These are phyloP conservation scores for Starmerella sirachaensis DNA, from an alignment of 805 yeast genomes.

Conservation along the genomic window DNA sequence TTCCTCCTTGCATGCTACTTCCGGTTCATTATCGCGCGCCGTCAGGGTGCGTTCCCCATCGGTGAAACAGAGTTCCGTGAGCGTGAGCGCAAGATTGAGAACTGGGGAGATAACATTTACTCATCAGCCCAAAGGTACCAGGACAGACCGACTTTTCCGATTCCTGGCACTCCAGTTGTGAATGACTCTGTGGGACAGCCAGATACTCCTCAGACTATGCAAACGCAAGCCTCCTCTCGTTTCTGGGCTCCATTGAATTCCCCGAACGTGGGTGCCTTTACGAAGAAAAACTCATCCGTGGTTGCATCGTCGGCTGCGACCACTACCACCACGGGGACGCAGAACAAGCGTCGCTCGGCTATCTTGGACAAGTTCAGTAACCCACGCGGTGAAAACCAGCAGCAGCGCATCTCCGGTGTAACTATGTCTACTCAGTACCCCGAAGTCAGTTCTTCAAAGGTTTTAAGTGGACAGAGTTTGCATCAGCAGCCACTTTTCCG, in stretches of 20 bases:
- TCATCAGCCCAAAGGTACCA: slow-evolving; percentile 26
- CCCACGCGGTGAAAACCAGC: slow-evolving; percentile 7
- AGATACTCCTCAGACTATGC: no score
- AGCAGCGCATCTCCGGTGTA: slow-evolving; percentile 18
- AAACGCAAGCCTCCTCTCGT: no score
- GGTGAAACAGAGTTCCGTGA: slow-evolving; percentile 46
- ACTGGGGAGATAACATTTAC: slow-evolving; percentile 66
- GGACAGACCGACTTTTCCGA: slow-evolving; percentile 21
- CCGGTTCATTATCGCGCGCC: slow-evolving; percentile 67
- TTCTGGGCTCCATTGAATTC: no score
- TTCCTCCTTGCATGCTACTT: slow-evolving; percentile 81
- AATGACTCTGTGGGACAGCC: no score
- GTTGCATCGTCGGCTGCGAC: no score
- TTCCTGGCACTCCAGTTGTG: slow-evolving; percentile 3
- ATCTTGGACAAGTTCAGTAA: slow-evolving; percentile 19
- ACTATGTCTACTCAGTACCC: slow-evolving; percentile 29
- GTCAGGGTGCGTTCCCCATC: slow-evolving; percentile 65
- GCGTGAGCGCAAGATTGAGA: slow-evolving; percentile 59
- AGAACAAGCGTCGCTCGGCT: slow-evolving; percentile 16
- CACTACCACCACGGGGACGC: background rate
- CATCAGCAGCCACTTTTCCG: slow-evolving; percentile 23
- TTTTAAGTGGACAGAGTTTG: slow-evolving; percentile 27
- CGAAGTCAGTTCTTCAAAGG: slow-evolving; percentile 24
- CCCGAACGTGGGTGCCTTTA: slow-evolving; percentile 11
- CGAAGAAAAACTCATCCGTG: background rate